Percentiles rank a stretch among this genome's conserved stretches.
These are phyloP conservation scores for Phytophthora sansomeana DNA, from an alignment of 352 stramenopile species.

Conservation along the genomic window DNA sequence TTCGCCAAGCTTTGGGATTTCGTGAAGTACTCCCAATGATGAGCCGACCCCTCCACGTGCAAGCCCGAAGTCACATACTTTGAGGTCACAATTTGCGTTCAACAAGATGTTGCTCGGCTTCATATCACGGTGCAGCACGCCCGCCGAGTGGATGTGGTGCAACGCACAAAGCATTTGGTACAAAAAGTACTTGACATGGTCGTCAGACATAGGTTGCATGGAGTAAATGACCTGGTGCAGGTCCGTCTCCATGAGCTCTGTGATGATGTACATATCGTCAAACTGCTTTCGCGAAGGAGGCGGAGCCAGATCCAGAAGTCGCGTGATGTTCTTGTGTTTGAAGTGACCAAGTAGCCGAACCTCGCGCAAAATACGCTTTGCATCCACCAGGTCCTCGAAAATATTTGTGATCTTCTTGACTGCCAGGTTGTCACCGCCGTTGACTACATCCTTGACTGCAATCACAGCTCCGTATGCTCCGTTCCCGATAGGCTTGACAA, in stretches of 20 bases:
- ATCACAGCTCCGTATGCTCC: conserved; percentile 93
- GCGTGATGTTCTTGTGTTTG: conserved; percentile 94
- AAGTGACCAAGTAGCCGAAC: conserved; percentile 90
- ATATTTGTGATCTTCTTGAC: conserved; percentile 96
- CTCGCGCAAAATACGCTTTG: conserved; percentile 97
- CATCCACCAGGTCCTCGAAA: conserved; percentile 98
- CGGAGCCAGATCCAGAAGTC: conserved; percentile 92
- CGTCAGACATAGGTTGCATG: conserved; percentile 90
- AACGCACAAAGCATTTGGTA: conserved; percentile 86
- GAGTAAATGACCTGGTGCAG: conserved; percentile 97
- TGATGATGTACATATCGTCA: conserved; percentile 97
- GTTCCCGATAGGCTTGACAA: conserved; percentile 91
- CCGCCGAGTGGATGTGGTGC: conserved; percentile 96
- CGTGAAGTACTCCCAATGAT: background rate
- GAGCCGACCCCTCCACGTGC: conserved; percentile 65
- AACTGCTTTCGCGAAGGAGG: conserved; percentile 93
- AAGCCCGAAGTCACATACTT: conserved; percentile 83
- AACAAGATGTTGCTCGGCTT: conserved; percentile 87
- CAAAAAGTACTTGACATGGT: conserved; percentile 87
- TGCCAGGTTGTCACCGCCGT: conserved; percentile 71
- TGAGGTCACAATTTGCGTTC: conserved; percentile 85
- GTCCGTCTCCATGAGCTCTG: conserved; percentile 97
- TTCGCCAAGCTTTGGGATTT: conserved; percentile 41
- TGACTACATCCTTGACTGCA: conserved; percentile 72
- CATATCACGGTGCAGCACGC: conserved; percentile 84